Conservation (phyloP, 805 yeast genomes). For the Lachancea sp. region DNA sequence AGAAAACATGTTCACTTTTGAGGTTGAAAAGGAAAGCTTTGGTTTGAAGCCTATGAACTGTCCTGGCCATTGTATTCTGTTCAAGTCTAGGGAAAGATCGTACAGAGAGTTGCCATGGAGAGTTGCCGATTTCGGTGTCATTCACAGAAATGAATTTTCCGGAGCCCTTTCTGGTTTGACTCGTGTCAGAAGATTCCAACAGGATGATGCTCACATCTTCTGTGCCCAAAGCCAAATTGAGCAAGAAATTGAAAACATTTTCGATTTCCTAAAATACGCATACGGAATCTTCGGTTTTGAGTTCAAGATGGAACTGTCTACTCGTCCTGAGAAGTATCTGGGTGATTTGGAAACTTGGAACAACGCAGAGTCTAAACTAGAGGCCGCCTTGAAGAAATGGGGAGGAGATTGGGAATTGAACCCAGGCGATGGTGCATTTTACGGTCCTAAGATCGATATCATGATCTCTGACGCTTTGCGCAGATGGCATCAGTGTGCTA, state of each 20-base stretch:
- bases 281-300: conserved; percentile 93
- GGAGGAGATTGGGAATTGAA: conserved; percentile 91
- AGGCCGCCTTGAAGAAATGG: conserved; percentile 73
- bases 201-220: conserved; percentile 98
- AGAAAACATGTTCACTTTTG: conserved; percentile 95
- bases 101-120: conserved; percentile 98
- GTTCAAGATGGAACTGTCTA: conserved; percentile 93
- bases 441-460: conserved; percentile 94
- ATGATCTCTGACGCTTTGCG: conserved; percentile 89
- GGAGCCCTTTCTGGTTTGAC: conserved; percentile 95
- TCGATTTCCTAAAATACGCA: conserved; percentile 76
- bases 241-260: conserved; percentile 71
- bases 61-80: conserved; percentile 90
- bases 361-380: conserved; percentile 79
- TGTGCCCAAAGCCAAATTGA: conserved; percentile 90
- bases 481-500: conserved; percentile 99
- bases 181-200: conserved; percentile 98
- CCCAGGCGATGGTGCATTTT: conserved; percentile 96
- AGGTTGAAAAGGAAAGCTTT: conserved; percentile 90
- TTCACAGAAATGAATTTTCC: conserved; percentile 92
- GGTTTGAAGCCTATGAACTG: conserved; percentile 95
- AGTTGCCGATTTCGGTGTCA: conserved; percentile 95
- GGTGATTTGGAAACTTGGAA: conserved; percentile 96
- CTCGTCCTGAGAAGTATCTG: conserved; percentile 94
- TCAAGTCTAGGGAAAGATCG: conserved; percentile 87